Evolutionary conservation across 2,329 filamentous ascomycete species (phyloP).

Genomic region (Fusarium subglutinans): DNA sequence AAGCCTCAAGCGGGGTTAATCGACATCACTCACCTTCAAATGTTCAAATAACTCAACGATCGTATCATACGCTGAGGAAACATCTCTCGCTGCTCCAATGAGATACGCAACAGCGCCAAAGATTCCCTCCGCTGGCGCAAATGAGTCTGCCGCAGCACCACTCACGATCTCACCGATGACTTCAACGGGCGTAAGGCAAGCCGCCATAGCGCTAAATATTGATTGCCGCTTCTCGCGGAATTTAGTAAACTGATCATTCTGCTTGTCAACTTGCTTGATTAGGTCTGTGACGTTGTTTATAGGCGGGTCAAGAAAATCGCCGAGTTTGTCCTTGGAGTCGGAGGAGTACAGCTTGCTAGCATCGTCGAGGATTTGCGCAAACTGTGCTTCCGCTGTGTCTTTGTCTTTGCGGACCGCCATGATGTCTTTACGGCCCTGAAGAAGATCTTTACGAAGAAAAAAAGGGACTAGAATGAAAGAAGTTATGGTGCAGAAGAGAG

Average conservation of each 20-base stretch:
- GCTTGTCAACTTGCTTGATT: slow-evolving; percentile 43
- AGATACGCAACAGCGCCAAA: slow-evolving; percentile 56
- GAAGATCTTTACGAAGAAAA: background rate
- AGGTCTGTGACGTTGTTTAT: slow-evolving; percentile 48
- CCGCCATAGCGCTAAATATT: slow-evolving; percentile 47
- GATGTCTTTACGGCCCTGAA: slow-evolving; percentile 9
- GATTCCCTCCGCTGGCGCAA: slow-evolving; percentile 53
- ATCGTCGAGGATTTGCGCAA: slow-evolving; percentile 47
- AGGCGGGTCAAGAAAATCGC: slow-evolving; percentile 47
- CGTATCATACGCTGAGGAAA: slow-evolving; percentile 56
- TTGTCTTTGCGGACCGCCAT: slow-evolving; percentile 37
- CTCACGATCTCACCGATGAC: slow-evolving; percentile 51
- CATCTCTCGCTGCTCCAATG: slow-evolving; percentile 55
- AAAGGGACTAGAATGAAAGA: background rate
- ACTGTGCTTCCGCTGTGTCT: slow-evolving; percentile 32
- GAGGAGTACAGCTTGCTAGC: slow-evolving; percentile 47
- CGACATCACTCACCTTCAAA: slow-evolving; percentile 45
- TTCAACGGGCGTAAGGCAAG: slow-evolving; percentile 51
- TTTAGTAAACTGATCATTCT: slow-evolving; percentile 50
- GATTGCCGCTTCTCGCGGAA: slow-evolving; percentile 49
- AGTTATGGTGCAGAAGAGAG: background rate
- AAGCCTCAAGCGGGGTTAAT: slow-evolving; percentile 22
- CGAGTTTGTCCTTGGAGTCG: slow-evolving; percentile 43
- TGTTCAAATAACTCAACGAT: slow-evolving; percentile 56
- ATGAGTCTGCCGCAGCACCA: slow-evolving; percentile 50